Conservation (phyloP, 2,329 filamentous ascomycete genomes). For the Botryotinia globosa region DNA sequence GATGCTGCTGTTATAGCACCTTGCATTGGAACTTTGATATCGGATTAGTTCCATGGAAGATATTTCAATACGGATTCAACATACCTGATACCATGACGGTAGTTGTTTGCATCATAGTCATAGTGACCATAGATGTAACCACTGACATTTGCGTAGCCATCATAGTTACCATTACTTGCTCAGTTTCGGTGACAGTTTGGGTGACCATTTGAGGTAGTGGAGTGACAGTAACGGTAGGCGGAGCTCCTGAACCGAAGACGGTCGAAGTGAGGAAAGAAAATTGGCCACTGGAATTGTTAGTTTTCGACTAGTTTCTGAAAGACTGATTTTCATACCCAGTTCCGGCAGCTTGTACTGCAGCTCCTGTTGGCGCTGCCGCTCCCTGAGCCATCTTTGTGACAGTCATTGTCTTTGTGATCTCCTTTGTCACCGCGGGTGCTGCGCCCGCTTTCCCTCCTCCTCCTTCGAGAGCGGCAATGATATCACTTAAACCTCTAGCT, state of each 20-base stretch:
- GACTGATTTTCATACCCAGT: slow-evolving; percentile 4
- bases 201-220: slow-evolving; percentile 33
- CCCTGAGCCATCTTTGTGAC: slow-evolving; percentile 38
- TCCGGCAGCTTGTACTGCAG: slow-evolving; percentile 19
- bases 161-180: slow-evolving; percentile 9
- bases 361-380: slow-evolving; percentile 28
- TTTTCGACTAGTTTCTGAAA: slow-evolving; percentile 2
- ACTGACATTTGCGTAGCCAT: slow-evolving; percentile 14
- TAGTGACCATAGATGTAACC: slow-evolving; percentile 27
- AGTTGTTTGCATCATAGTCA: slow-evolving; percentile 22
- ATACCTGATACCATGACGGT: slow-evolving; percentile 17
- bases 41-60: slow-evolving; percentile 1
- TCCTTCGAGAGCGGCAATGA: slow-evolving; percentile 29
- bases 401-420: slow-evolving; percentile 34
- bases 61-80: neutral
- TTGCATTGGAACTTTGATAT: neutral
- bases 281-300: slow-evolving; percentile 31
- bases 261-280: slow-evolving; percentile 42
- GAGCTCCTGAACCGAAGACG: slow-evolving; percentile 37
- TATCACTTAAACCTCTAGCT: slow-evolving; percentile 16
- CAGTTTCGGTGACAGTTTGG: slow-evolving; percentile 24
- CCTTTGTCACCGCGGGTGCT: slow-evolving; percentile 2
- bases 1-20: neutral
- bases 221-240: slow-evolving; percentile 42
- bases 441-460: slow-evolving; percentile 19